These are phyloP conservation scores for Ramicandelaber brevisporus DNA, from an alignment of 192 early-diverging fungal genomes.

Conservation along the genomic window DNA sequence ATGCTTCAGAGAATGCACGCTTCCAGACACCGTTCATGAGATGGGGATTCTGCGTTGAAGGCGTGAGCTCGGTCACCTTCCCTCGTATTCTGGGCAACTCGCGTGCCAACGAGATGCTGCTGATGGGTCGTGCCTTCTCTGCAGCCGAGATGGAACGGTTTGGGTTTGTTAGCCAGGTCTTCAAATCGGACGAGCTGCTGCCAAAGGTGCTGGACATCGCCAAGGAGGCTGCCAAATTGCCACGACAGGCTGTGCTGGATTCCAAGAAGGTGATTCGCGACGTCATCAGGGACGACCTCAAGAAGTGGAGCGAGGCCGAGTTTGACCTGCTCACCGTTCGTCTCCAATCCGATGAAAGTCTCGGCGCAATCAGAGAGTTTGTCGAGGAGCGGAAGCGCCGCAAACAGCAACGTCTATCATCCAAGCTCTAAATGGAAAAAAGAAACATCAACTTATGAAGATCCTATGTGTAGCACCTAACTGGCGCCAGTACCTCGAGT, in stretches of 20 bases:
- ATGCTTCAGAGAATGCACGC: constrained; percentile 27
- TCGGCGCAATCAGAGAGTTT: too few species aligned
- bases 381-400: too few species aligned
- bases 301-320: constrained; percentile 22
- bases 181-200: constrained; percentile 21
- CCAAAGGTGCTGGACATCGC: constrained; percentile 20
- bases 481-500: too few species aligned
- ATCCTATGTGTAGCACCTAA: too few species aligned
- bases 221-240: constrained; percentile 18
- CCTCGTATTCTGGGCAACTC: constrained; percentile 35
- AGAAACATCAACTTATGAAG: too few species aligned
- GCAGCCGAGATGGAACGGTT: constrained; percentile 29
- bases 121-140: constrained; percentile 23
- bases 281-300: constrained; percentile 16
- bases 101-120: constrained; percentile 39
- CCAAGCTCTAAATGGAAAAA: too few species aligned
- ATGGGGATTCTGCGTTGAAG: constrained; percentile 45
- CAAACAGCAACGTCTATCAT: too few species aligned
- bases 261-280: constrained; percentile 26
- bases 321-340: constrained; percentile 28
- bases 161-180: constrained; percentile 23
- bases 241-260: constrained; percentile 23
- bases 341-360: too few species aligned
- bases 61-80: constrained; percentile 36
- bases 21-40: constrained; percentile 58